Percentiles rank a stretch among this genome's conserved stretches.
Conservation (phyloP, 1,284 basidiomycete genomes). For the Apiotrichum montevideense region DNA sequence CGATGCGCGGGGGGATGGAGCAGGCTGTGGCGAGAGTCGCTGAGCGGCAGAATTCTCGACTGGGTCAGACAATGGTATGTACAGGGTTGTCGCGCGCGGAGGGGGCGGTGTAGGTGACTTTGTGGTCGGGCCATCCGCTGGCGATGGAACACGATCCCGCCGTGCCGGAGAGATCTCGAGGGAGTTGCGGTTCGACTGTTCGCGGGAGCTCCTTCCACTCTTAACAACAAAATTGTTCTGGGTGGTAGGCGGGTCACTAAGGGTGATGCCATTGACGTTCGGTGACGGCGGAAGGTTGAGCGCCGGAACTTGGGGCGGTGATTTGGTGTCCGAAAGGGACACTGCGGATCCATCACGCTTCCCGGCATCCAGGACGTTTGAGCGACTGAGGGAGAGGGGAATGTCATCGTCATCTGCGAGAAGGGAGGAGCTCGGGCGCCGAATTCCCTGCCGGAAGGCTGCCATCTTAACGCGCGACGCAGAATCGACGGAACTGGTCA, state of each 20-base stretch:
- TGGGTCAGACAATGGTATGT: neutral
- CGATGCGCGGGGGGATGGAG: neutral
- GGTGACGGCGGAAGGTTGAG: neutral
- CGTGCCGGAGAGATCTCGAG: neutral
- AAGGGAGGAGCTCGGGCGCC: conserved; percentile 26
- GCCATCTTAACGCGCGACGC: conserved; percentile 27
- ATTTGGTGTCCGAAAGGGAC: conserved; percentile 7
- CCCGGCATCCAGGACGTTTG: conserved; percentile 2
- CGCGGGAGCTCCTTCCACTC: neutral
- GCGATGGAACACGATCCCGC: neutral
- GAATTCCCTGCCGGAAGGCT: conserved; percentile 35
- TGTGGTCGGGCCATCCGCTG: neutral
- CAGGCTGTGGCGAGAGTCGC: neutral
- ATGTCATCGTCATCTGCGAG: conserved; percentile 34
- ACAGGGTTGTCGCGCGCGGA: neutral
- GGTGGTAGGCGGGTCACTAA: neutral
- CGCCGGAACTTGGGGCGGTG: neutral
- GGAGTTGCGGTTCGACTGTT: neutral
- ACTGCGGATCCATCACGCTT: conserved; percentile 9
- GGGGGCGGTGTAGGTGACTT: neutral
- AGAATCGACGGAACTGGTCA: conserved; percentile 21
- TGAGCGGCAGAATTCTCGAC: neutral
- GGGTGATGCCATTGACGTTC: neutral
- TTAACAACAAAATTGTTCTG: neutral
- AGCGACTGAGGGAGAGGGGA: conserved; percentile 26